Conservation (phyloP, 805 yeast species). For the Barnettozyma wickerhamii region DNA sequence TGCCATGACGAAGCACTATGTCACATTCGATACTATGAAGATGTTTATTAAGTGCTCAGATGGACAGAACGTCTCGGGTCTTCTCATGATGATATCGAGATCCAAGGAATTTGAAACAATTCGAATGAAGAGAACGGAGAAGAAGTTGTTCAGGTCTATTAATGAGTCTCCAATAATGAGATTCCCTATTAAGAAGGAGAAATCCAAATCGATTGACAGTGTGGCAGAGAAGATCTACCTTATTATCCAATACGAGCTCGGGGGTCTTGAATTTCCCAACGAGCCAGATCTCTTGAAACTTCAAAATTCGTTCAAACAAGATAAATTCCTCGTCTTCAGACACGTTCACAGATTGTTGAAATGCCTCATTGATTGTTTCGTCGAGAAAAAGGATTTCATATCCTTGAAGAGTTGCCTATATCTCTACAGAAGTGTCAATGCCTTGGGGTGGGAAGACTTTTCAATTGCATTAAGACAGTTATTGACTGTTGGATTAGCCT, state of each 20-base stretch:
- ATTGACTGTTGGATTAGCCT: slow-evolving; percentile 40
- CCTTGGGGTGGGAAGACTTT: slow-evolving; percentile 48
- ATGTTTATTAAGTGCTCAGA: slow-evolving; percentile 23
- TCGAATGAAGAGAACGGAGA: slow-evolving; percentile 41
- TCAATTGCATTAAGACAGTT: slow-evolving; percentile 43
- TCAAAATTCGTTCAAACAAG: slow-evolving; percentile 38
- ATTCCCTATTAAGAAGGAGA: slow-evolving; percentile 32
- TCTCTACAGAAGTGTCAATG: slow-evolving; percentile 36
- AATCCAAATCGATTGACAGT: slow-evolving; percentile 21
- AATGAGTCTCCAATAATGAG: slow-evolving; percentile 35
- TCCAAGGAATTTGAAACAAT: slow-evolving; percentile 39
- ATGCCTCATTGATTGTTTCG: slow-evolving; percentile 41
- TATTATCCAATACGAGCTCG: slow-evolving; percentile 45
- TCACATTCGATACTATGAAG: slow-evolving; percentile 41
- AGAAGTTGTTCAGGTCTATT: slow-evolving; percentile 39
- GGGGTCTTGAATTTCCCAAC: slow-evolving; percentile 44
- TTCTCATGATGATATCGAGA: slow-evolving; percentile 27
- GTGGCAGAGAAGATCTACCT: slow-evolving; percentile 36
- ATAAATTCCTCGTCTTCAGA: slow-evolving; percentile 39
- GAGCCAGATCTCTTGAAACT: slow-evolving; percentile 37
- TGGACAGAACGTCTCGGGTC: slow-evolving; percentile 18
- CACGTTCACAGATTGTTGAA: slow-evolving; percentile 39
- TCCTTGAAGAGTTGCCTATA: slow-evolving; percentile 37
- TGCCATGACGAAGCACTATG: slow-evolving; percentile 46
- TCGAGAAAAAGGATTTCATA: slow-evolving; percentile 36